These are phyloP conservation scores for Aspergillus latus DNA, from an alignment of 2,329 filamentous ascomycete genomes.

Conservation along the genomic window DNA sequence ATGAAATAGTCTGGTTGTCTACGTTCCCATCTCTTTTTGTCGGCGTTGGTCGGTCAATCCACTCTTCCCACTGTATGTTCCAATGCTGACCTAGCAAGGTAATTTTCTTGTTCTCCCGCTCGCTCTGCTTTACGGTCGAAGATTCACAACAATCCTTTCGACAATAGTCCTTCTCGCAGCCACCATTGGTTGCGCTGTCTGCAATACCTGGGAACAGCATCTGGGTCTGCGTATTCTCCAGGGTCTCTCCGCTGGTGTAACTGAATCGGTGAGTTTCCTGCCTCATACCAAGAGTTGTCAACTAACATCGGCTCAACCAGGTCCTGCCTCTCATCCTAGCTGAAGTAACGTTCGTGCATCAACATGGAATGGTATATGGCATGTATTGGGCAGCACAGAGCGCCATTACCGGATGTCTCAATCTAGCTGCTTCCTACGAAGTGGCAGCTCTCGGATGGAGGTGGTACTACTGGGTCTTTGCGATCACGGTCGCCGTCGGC, in stretches of 20 bases:
- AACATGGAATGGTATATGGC: constrained; percentile 38
- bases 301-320: constrained; percentile 5
- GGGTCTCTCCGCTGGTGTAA: constrained; percentile 41
- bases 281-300: background rate
- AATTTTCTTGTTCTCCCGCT: constrained; percentile 43
- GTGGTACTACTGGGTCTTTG: constrained; percentile 47
- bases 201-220: constrained; percentile 37
- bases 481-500: constrained; percentile 36
- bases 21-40: constrained; percentile 44
- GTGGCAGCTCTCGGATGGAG: constrained; percentile 39
- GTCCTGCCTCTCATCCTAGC: constrained; percentile 42
- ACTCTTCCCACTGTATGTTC: background rate
- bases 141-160: constrained; percentile 37
- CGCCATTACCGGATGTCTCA: constrained; percentile 32
- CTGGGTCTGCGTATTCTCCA: constrained; percentile 39
- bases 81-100: constrained; percentile 14
- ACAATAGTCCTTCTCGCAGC: constrained; percentile 33
- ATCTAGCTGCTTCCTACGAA: constrained; percentile 38
- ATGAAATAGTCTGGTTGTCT: constrained; percentile 35
- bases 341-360: constrained; percentile 44
- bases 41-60: constrained; percentile 33
- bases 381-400: constrained; percentile 44
- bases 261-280: constrained; percentile 31
- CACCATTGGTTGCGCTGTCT: constrained; percentile 36
- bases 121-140: constrained; percentile 40